These are phyloP conservation scores for Penicillium sp. DNA, from an alignment of 2,329 filamentous ascomycete species.

Conservation along the genomic window DNA sequence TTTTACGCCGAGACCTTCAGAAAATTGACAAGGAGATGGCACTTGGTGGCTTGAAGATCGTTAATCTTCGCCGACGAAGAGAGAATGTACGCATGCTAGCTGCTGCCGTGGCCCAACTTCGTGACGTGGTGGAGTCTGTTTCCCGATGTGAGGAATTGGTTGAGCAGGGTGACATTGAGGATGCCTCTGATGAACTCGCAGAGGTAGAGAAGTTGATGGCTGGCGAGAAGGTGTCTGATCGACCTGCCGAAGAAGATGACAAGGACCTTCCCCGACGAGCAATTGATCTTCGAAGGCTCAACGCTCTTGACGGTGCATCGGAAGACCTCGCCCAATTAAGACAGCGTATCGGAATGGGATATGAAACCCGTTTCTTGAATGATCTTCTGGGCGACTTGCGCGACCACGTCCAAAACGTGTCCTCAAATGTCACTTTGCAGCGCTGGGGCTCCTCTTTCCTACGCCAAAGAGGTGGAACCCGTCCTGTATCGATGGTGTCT, in stretches of 20 bases:
- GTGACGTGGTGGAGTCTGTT: slow-evolving; percentile 73
- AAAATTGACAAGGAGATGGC: slow-evolving; percentile 86
- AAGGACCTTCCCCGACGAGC: slow-evolving; percentile 32
- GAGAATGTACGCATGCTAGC: slow-evolving; percentile 84
- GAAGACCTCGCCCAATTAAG: slow-evolving; percentile 75
- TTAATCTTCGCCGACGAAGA: slow-evolving; percentile 76
- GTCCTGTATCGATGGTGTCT: slow-evolving; percentile 66
- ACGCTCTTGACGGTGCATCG: slow-evolving; percentile 76
- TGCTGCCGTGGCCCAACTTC: slow-evolving; percentile 79
- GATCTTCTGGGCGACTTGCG: slow-evolving; percentile 78
- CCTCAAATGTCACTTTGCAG: slow-evolving; percentile 71
- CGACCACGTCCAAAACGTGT: slow-evolving; percentile 73
- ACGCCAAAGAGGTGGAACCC: slow-evolving; percentile 67
- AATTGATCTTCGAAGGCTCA: slow-evolving; percentile 74
- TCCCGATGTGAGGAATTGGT: slow-evolving; percentile 77
- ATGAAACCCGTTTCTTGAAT: slow-evolving; percentile 76
- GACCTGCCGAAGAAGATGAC: slow-evolving; percentile 27
- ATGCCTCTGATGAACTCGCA: slow-evolving; percentile 76
- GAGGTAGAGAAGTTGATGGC: slow-evolving; percentile 76
- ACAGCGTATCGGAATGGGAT: slow-evolving; percentile 80
- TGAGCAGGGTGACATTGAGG: slow-evolving; percentile 78
- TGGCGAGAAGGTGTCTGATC: slow-evolving; percentile 59
- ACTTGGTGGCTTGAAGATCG: slow-evolving; percentile 77
- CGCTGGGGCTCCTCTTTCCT: slow-evolving; percentile 80
- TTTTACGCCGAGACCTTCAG: slow-evolving; percentile 74